Evolutionary conservation across 169 alveolate species (phyloP).

Genomic region (Hepatocystis sp.): DNA sequence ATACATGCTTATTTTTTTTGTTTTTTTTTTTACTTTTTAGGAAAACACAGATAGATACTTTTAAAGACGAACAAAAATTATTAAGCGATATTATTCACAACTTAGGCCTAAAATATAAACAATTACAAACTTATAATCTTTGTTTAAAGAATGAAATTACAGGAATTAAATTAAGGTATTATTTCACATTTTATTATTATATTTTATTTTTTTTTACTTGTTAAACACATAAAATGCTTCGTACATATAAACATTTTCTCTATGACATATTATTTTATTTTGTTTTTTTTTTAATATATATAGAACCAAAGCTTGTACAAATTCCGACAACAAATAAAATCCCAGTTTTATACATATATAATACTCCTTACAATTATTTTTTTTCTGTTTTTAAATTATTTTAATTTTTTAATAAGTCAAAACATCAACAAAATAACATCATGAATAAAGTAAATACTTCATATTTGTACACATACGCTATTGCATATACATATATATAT

Average conservation of each 20-base stretch:
- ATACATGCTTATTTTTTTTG: too few relatives aligned
- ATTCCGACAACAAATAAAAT: constrained; percentile 33
- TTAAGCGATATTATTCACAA: constrained; percentile 59
- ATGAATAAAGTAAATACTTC: not conserved
- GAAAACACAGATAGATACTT: constrained; percentile 53
- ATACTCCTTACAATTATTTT: not conserved
- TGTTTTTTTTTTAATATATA: constrained; percentile 8
- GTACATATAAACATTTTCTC: too few relatives aligned
- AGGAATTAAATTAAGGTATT: constrained; percentile 66
- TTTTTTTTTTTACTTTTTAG: constrained; percentile 21
- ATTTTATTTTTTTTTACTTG: not conserved
- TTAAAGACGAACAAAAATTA: constrained; percentile 68
- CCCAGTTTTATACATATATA: not conserved
- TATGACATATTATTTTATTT: too few relatives aligned
- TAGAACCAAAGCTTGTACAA: constrained; percentile 49
- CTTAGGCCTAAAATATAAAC: constrained; percentile 70
- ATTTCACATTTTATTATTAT: not conserved
- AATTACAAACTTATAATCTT: constrained; percentile 70
- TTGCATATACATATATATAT: too few relatives aligned
- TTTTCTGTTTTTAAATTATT: constrained; percentile 5
- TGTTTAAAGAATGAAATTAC: constrained; percentile 59
- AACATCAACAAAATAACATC: not conserved
- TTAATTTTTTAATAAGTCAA: not conserved
- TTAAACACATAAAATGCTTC: not conserved
- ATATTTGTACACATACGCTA: constrained; percentile 3